These are phyloP conservation scores for Penicillium lividum DNA, from an alignment of 495 filamentous ascomycete species.

Conservation along the genomic window DNA sequence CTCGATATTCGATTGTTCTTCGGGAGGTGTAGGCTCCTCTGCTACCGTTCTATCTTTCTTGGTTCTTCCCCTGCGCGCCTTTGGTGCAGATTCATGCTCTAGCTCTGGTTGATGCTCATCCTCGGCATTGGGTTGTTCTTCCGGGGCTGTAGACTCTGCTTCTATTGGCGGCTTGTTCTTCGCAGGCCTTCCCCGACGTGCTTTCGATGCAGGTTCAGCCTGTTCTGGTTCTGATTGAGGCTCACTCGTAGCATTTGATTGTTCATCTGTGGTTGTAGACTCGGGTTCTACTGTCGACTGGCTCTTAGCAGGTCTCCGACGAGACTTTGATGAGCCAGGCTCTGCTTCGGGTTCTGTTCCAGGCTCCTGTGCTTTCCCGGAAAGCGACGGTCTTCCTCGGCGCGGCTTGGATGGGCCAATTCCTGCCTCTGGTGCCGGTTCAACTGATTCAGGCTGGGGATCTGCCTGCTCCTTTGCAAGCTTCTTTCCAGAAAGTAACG, in stretches of 20 bases:
- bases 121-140: constrained; percentile 26
- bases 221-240: constrained; percentile 15
- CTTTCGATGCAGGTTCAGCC: constrained; percentile 16
- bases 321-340: not conserved
- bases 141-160: constrained; percentile 11
- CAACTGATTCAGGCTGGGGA: not conserved
- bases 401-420: not conserved
- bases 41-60: not conserved
- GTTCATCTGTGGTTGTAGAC: not conserved
- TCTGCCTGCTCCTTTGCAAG: not conserved
- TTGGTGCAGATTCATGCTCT: constrained; percentile 9
- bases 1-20: not conserved
- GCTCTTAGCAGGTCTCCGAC: not conserved
- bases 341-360: not conserved
- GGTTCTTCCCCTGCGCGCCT: not conserved
- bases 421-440: not conserved
- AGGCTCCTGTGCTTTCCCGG: no score
- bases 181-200: constrained; percentile 20
- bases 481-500: not conserved
- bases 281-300: not conserved
- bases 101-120: constrained; percentile 10
- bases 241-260: not conserved
- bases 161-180: constrained; percentile 17
- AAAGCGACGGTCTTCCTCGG: not conserved
- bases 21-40: not conserved